phyloP scores from a whole-genome alignment of 305 asterid genomes.

The Plantago rigida region DNA sequence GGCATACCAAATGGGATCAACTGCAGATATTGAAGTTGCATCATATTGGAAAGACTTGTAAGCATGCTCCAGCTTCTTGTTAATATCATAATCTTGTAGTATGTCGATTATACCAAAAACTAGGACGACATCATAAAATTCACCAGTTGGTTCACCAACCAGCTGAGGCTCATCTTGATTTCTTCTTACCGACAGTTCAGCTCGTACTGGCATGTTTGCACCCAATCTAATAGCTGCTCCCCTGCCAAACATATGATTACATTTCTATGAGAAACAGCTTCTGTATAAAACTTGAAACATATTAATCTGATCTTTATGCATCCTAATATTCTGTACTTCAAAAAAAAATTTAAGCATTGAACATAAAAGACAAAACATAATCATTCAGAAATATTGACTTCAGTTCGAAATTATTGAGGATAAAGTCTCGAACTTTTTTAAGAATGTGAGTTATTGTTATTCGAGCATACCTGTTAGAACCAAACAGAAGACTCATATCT shows the following conservation, averaged over 20 bases:
- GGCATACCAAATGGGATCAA: constrained; percentile 82
- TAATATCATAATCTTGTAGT: constrained; percentile 76
- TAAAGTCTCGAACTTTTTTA: not conserved
- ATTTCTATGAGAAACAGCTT: not conserved
- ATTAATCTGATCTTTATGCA: not conserved
- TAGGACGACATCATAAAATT: constrained; percentile 65
- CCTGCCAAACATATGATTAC: constrained; percentile 28
- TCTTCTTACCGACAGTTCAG: constrained; percentile 59
- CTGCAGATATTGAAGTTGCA: constrained; percentile 78
- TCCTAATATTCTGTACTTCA: not conserved
- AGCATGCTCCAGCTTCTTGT: constrained; percentile 96
- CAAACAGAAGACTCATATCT: constrained; percentile 27
- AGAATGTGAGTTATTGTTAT: not conserved
- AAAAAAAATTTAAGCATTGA: constrained; percentile 3
- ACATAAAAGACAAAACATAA: not conserved
- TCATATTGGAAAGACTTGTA: constrained; percentile 84
- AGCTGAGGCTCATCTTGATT: constrained; percentile 44
- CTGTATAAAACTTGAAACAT: not conserved
- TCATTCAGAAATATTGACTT: not conserved
- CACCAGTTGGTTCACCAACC: constrained; percentile 78
- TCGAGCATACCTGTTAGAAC: constrained; percentile 36
- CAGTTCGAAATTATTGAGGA: not conserved
- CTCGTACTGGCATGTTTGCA: constrained; percentile 63
- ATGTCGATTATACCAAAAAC: constrained; percentile 90
- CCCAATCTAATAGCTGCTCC: constrained; percentile 47